Conservation (phyloP, 2,329 filamentous ascomycete species). For the Colletotrichum sp. region DNA sequence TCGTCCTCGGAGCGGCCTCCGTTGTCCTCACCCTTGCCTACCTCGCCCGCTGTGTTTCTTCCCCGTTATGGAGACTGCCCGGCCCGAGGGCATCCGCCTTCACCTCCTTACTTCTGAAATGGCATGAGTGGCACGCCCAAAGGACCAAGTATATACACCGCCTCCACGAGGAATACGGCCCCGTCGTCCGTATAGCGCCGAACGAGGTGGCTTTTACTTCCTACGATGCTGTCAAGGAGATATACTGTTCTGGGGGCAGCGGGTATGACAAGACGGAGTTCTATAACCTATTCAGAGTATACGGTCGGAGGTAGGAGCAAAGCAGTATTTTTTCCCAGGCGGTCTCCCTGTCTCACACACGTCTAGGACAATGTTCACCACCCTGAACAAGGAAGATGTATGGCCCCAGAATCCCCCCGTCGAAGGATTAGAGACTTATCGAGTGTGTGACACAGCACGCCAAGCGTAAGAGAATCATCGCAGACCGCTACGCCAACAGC, state of each 20-base stretch:
- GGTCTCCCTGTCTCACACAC: not conserved
- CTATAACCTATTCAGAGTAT: constrained; percentile 65
- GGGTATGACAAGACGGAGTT: constrained; percentile 71
- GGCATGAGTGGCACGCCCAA: constrained; percentile 59
- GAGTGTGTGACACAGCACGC: constrained; percentile 53
- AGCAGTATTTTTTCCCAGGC: not conserved
- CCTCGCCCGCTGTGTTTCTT: constrained; percentile 30
- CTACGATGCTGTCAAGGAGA: constrained; percentile 62
- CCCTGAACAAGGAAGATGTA: constrained; percentile 58
- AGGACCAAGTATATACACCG: constrained; percentile 61
- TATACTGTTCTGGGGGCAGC: constrained; percentile 66
- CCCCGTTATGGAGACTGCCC: constrained; percentile 48
- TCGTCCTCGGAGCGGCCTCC: constrained; percentile 10
- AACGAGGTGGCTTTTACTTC: constrained; percentile 66
- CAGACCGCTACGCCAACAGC: constrained; percentile 72
- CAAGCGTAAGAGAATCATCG: constrained; percentile 66
- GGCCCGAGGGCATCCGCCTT: constrained; percentile 54
- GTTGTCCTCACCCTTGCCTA: constrained; percentile 8
- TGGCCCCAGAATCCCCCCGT: constrained; percentile 23
- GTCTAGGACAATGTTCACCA: constrained; percentile 64
- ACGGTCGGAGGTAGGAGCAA: constrained; percentile 53
- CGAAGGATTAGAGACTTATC: not conserved
- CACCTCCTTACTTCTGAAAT: constrained; percentile 57
- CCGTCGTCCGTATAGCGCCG: constrained; percentile 61
- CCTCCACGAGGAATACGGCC: constrained; percentile 61